Evolutionary conservation across 768 basidiomycete genomes (phyloP), one percentile per base, ranked within the genome.

Genomic region (Gloeophyllum trabeum): DNA sequence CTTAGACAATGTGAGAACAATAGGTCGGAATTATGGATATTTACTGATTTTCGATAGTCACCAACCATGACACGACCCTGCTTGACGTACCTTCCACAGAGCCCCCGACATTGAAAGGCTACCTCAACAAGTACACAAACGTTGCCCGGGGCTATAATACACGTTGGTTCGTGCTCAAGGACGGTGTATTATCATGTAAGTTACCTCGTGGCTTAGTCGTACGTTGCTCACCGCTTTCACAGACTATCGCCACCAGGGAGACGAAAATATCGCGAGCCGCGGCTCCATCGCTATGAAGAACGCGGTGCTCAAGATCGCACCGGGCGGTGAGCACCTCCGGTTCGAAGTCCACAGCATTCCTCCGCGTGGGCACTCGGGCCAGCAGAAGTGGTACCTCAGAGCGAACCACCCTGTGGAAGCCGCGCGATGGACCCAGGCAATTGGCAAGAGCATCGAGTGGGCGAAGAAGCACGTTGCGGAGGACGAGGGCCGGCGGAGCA

Each of bases 121-220:
- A 89, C 54, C 64, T 90, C 16, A 89, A 86, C 59, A 97, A 97
- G 58, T 96, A 92, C 55, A 80, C 83, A 1, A 97, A 96, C 51
- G 86, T 96, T 28, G 88, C 89, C 0, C 81, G 78, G 50, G 92
- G 93, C 0, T 94, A 91, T 56, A 80, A 78, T 45, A 83, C 85
- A 0, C 70, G 92, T 1, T 96, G 91, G 90, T 94, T 97, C 54
- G 88, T 94, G 0, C 71, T 96, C 16, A 81, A 86, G 52, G 75
- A 82, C 42, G 92, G 90, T 0, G 67, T 85, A 20, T 58, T 93
- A n/a, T 88, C 85, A 14, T 91, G 88, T 87, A 55, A 20, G 84
- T 72, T 1, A 2, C 10, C 18, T 18, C 34, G 10, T 6, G 16
- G 44, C 3, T 4, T 5, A 24, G 13, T 39, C 14, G 30, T 24